Evolutionary conservation across 208 protist genomes (phyloP).

Genomic region (Acanthamoeba culbertsoni): DNA sequence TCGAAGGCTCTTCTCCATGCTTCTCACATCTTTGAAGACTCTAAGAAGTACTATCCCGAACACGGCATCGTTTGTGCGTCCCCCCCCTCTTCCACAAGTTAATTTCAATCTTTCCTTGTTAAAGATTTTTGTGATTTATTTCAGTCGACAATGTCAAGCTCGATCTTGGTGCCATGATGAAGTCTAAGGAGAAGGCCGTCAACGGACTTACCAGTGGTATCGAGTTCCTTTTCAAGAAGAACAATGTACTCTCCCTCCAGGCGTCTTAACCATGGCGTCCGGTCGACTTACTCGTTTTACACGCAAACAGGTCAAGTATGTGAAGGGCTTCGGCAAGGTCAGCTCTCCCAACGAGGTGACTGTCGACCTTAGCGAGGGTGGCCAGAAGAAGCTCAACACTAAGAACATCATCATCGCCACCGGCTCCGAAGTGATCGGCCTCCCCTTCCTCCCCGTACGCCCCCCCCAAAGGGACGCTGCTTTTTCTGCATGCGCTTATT

Average conservation of each 20-base stretch:
- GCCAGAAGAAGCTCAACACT: constrained; percentile 87
- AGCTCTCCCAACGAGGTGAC: constrained; percentile 74
- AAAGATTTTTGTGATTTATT: background rate
- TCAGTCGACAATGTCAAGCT: constrained; percentile 85
- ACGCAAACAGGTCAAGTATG: constrained; percentile 88
- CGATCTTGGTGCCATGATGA: constrained; percentile 95
- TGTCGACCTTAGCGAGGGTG: constrained; percentile 91
- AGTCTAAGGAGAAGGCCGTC: constrained; percentile 95
- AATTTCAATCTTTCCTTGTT: background rate
- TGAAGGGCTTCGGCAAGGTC: constrained; percentile 93
- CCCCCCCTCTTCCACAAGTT: background rate
- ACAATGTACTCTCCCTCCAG: constrained; percentile 87
- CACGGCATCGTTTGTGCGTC: constrained; percentile 86
- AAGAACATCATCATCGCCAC: constrained; percentile 99
- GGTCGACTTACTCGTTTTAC: background rate
- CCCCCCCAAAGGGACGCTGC: background rate
- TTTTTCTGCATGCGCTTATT: background rate
- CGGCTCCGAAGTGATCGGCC: constrained; percentile 93
- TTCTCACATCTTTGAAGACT: constrained; percentile 97
- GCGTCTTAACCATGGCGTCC: background rate
- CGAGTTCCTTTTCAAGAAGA: constrained; percentile 99
- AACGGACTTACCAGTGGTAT: constrained; percentile 92
- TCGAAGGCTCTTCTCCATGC: constrained; percentile 99
- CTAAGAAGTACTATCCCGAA: constrained; percentile 92
- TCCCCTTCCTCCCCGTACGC: constrained; percentile 90